Conservation (phyloP, 257 asterid genomes). For the Asclepias syriaca region DNA sequence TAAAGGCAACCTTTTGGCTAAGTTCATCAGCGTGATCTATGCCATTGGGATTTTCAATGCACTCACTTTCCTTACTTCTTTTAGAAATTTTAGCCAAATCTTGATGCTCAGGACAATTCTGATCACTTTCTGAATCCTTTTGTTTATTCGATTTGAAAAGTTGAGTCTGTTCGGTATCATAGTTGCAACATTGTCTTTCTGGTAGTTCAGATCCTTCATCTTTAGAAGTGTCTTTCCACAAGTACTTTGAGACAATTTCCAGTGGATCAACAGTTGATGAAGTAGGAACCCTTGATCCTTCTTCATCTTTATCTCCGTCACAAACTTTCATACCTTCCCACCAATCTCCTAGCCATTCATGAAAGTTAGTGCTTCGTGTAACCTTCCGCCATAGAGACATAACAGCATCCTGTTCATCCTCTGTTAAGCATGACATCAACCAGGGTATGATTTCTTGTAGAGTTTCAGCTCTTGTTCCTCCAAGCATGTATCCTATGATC, state of each 20-base stretch:
- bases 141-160: conserved; percentile 26
- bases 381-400: conserved; percentile 60
- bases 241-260: conserved; percentile 57
- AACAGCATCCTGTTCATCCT: conserved; percentile 52
- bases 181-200: conserved; percentile 19
- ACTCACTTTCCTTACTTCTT: conserved; percentile 35
- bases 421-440: conserved; percentile 59
- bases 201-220: conserved; percentile 21
- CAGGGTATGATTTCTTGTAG: conserved; percentile 72
- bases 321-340: conserved; percentile 58
- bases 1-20: conserved; percentile 15
- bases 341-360: conserved; percentile 84
- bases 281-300: conserved; percentile 32
- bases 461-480: conserved; percentile 53
- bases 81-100: conserved; percentile 24
- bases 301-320: conserved; percentile 31
- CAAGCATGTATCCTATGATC: conserved; percentile 68
- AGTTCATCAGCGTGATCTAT: conserved; percentile 22
- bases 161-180: conserved; percentile 23
- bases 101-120: conserved; percentile 21
- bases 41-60: conserved; percentile 27
- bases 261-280: conserved; percentile 45
- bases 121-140: conserved; percentile 20
- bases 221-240: conserved; percentile 35
- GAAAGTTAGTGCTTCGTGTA: conserved; percentile 58